A percentile compares a stretch with the other conserved stretches of the same genome.
These are phyloP conservation scores for Skeletonema grethae DNA, from an alignment of 108 stramenopile genomes.

Conservation along the genomic window DNA sequence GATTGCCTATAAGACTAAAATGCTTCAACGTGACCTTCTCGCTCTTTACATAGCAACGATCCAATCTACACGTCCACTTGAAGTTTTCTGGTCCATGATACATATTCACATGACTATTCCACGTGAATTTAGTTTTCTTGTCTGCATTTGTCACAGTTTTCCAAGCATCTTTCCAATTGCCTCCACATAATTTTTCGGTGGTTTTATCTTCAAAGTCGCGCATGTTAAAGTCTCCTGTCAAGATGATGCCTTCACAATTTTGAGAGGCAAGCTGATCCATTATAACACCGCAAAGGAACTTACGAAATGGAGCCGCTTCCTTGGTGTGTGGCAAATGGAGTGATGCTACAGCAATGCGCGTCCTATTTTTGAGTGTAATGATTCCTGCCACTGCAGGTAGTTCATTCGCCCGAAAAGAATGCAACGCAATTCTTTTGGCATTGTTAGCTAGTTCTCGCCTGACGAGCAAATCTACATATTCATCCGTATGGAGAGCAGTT, in stretches of 20 bases:
- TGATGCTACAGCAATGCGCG: slow-evolving; percentile 19
- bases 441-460: not conserved
- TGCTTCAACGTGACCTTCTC: slow-evolving; percentile 8
- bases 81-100: slow-evolving; percentile 35
- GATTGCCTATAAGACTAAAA: slow-evolving; percentile 27
- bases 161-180: slow-evolving; percentile 28
- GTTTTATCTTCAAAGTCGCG: slow-evolving; percentile 18
- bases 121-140: slow-evolving; percentile 15
- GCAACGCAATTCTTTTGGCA: not conserved
- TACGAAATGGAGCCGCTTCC: slow-evolving; percentile 22
- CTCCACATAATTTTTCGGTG: slow-evolving; percentile 17
- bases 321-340: slow-evolving; percentile 29
- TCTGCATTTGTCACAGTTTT: slow-evolving; percentile 17
- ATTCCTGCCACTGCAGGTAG: slow-evolving; percentile 19
- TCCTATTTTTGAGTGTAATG: slow-evolving; percentile 5
- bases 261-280: slow-evolving; percentile 5
- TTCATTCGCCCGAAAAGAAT: not conserved
- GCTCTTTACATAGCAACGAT: slow-evolving; percentile 30
- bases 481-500: slow-evolving; percentile 12
- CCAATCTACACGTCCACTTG: slow-evolving; percentile 21
- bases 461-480: slow-evolving; percentile 26
- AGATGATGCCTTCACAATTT: slow-evolving; percentile 8
- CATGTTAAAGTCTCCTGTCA: slow-evolving; percentile 36
- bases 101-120: slow-evolving; percentile 24
- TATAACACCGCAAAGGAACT: slow-evolving; percentile 4